phyloP scores from a whole-genome alignment of 2,329 filamentous ascomycete genomes.

The Clonostachys rhizophaga region DNA sequence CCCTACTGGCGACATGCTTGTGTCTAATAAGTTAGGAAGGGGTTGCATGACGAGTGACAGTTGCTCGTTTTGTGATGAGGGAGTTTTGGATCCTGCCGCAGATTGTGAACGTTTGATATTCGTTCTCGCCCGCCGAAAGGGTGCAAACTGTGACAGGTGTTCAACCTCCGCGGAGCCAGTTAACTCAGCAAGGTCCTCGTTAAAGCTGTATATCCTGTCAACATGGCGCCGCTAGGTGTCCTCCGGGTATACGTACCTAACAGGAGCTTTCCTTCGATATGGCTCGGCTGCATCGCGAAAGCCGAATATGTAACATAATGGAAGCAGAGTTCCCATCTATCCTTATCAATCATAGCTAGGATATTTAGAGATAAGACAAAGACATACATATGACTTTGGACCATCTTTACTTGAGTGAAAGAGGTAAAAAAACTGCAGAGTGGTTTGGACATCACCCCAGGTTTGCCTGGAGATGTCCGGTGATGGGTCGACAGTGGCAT shows the following conservation, averaged over 20 bases:
- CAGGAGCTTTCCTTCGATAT: slow-evolving; percentile 1
- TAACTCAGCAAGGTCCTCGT: slow-evolving; percentile 5
- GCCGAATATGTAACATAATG: slow-evolving; percentile 11
- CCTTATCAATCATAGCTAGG: background rate
- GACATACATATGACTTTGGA: slow-evolving; percentile 7
- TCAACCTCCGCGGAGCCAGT: slow-evolving; percentile 10
- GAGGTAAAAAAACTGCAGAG: slow-evolving; percentile 8
- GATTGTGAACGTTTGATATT: slow-evolving; percentile 8
- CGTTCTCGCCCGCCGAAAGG: slow-evolving; percentile 9
- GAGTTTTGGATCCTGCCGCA: slow-evolving; percentile 1
- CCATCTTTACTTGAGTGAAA: slow-evolving; percentile 9
- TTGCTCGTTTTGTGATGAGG: slow-evolving; percentile 6
- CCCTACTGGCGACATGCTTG: too few species aligned
- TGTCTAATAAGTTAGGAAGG: too few species aligned
- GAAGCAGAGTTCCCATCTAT: slow-evolving; percentile 8
- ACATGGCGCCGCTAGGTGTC: background rate
- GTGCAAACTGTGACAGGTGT: slow-evolving; percentile 9
- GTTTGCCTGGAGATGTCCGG: slow-evolving; percentile 8
- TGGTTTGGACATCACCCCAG: slow-evolving; percentile 11
- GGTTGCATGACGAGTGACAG: slow-evolving; percentile 1
- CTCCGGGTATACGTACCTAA: background rate
- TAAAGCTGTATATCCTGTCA: background rate
- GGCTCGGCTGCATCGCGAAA: slow-evolving; percentile 11
- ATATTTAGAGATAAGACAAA: background rate
- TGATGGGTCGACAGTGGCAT: slow-evolving; percentile 11